Evolutionary conservation across 495 filamentous ascomycete species (phyloP), one percentile per base, ranked within the genome.

Genomic region (Penicillium cataractarum): DNA sequence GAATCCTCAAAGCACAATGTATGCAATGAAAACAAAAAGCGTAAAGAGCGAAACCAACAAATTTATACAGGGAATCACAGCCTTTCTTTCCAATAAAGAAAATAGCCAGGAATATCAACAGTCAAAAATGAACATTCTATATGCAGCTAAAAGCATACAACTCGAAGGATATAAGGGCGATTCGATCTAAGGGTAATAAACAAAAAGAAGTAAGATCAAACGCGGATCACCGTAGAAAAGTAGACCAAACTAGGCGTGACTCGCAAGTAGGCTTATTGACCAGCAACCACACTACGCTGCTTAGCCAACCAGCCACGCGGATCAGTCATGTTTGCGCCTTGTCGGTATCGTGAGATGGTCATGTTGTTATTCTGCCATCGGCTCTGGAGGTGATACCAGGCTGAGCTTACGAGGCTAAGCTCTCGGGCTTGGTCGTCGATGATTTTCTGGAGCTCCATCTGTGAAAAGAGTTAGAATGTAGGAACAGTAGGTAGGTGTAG

Each of bases 291-390:
- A 72, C 84, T 88, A 75, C 93, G 83, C 80, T 97, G 94, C 78
- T 90, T 93, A 54, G 92, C 92, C 42, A 98, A 76, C 92, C 92
- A 98, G 69, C 93, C 94, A 73, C 92, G 92, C 44, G 85, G 83
- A 68, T 98, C 92, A 51, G 87, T 84, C 65, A 90, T 70, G 87
- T 82, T 74, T 85, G 89, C 66, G 3, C 78, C 78, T 55, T 79
- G 73, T 9, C 80, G 75, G 61, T 78, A 80, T 54, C 76, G 73
- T 6, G 78, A 78, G 49, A 79, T 70, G 21, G 90, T 86, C 51
- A 97, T 89, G 65, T 90, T 92, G 75, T 93, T 96, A 76, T 90
- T 93, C 77, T 97, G 93, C 63, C 97, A 73, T 40, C 94, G 83
- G 68, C 84, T 87, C 15, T 92, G 84, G 42, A 97, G 84, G 66